phyloP scores from a whole-genome alignment of 2,329 filamentous ascomycete species.

The Nothophoma quercina region DNA sequence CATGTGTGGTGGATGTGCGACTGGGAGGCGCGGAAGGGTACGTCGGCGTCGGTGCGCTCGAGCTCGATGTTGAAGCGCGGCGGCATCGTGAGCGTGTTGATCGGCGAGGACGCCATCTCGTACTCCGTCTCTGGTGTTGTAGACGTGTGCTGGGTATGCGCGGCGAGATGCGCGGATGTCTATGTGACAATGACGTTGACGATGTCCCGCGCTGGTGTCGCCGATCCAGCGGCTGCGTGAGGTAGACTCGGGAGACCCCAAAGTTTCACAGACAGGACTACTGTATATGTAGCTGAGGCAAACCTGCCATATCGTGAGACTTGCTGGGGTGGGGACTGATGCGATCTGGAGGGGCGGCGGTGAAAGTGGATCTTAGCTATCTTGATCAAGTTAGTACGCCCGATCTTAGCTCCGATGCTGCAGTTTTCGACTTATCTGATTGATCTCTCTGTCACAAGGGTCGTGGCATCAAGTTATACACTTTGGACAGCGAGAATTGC shows the following conservation, averaged over 20 bases:
- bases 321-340: background rate
- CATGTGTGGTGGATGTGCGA: conserved; percentile 87
- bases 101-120: conserved; percentile 27
- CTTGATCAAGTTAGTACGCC: conserved; percentile 8
- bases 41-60: conserved; percentile 63
- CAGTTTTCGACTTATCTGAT: conserved; percentile 3
- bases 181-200: conserved; percentile 18
- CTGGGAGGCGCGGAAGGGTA: conserved; percentile 79
- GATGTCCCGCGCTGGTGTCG: conserved; percentile 15
- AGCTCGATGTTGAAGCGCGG: conserved; percentile 62
- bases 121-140: background rate
- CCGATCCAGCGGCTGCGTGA: conserved; percentile 11
- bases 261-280: background rate
- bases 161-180: conserved; percentile 1
- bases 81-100: conserved; percentile 42
- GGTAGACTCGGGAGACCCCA: background rate
- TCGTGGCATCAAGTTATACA: background rate
- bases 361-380: conserved; percentile 12
- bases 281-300: background rate
- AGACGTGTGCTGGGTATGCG: background rate
- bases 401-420: conserved; percentile 11
- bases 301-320: background rate
- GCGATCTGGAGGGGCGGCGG: conserved; percentile 9
- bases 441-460: background rate
- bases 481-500: too few relatives aligned